Base-by-base conservation (phyloP, 2,329 filamentous ascomycete species). In the Cladosporium sp. region DNA sequence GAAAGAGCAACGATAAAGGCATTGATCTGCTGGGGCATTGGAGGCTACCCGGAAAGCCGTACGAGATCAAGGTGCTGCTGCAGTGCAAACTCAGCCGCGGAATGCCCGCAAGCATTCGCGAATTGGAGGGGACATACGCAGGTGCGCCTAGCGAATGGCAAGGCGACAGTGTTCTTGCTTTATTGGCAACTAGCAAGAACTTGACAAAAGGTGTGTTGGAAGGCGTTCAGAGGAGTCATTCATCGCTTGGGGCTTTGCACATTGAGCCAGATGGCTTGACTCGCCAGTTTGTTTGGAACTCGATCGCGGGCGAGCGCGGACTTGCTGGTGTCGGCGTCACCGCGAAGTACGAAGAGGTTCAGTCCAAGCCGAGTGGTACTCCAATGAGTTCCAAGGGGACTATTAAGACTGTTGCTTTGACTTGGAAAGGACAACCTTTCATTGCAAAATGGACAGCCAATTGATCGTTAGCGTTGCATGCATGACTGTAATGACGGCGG, bases 141-240 rank as follows among this genome's bases (percentile, higher is more conserved):
- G 88, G 88, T 14, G 90, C 91, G 7, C 93, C 92, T 1, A 79
- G 84, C 0, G 89, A 89, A 0, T 96, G 91, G 91, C 82, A 87
- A 62, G 86, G 85, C 0, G 76, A 81, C 1, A 83, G 85, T 16
- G 87, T 91, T 6, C 76, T 97, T 36, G 93, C 88, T 0, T 73
- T 97, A 18, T 78, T 97, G 63, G 89, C 91, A 26, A 85, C 87
- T 3, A 87, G 89, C 68, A 82, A 84, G 67, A 82, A 87, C 62
- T 90, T 92, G 34, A 96, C 93, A 0, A 90, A 87, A 73, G 94
- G 93, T 1, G 88, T 96, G 3, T 81, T 91, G 65, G 88, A 92
- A 57, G 88, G 91, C 26, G 74, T 97, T 69, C 84, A 84, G 5
- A 80, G 86, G 65, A 91, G 89, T 73, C 77, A 80, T 43, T 88